Percentiles rank a stretch among this genome's conserved stretches.
Evolutionary conservation across 345 rosid species (phyloP).

Genomic region (Lepidium aucheri): DNA sequence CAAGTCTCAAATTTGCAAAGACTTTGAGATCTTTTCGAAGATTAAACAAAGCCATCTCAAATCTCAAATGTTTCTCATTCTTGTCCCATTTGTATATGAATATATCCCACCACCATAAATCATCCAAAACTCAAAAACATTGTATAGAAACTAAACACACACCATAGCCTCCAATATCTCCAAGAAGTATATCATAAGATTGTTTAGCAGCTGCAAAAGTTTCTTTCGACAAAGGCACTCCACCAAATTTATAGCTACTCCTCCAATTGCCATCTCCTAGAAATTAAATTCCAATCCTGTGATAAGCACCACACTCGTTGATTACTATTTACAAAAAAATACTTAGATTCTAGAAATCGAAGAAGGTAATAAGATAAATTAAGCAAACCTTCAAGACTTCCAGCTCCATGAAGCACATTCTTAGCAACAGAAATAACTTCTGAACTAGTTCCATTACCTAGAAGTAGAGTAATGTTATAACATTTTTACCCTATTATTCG

Average conservation of each 20-base stretch:
- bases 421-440: conserved; percentile 75
- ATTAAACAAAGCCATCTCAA: conserved; percentile 80
- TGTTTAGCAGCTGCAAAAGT: conserved; percentile 59
- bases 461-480: conserved; percentile 67
- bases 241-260: conserved; percentile 89
- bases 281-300: conserved; percentile 67
- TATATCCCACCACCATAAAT: too few species aligned
- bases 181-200: conserved; percentile 82
- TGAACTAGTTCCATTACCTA: conserved; percentile 92
- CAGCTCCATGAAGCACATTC: conserved; percentile 56
- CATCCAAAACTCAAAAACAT: not conserved
- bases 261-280: conserved; percentile 90
- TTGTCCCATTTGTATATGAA: conserved; percentile 87
- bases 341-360: not conserved
- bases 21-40: conserved; percentile 77
- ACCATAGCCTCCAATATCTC: conserved; percentile 85
- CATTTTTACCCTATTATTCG: conserved; percentile 34
- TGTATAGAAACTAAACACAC: not conserved
- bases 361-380: too few species aligned
- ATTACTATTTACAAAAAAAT: not conserved
- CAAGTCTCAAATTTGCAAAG: conserved; percentile 89
- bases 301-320: not conserved
- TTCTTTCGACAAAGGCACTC: conserved; percentile 87
- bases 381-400: conserved; percentile 70
- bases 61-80: conserved; percentile 74